Evolutionary conservation across 148 eudicot species (phyloP), one percentile per base, ranked within the genome.

Genomic region (Polygonum aviculare): DNA sequence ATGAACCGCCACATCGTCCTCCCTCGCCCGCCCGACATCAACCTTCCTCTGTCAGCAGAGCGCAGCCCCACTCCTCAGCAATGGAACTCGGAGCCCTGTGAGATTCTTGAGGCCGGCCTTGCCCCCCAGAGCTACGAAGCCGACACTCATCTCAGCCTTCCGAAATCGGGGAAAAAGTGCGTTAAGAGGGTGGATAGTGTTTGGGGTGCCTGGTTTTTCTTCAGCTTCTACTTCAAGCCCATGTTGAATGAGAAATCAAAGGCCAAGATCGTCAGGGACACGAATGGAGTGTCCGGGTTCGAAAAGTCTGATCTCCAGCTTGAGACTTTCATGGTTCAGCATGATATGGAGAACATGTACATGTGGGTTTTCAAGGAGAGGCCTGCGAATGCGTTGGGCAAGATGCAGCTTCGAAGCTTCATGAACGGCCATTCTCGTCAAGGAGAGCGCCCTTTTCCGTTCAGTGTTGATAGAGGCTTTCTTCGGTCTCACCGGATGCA

Each of bases 151-250:
- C 79, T 89, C 6, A 75, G 52, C 21, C 78, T 83, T 77, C 87
- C 94, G 2, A 92, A 92, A 83, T 79, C 73, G 2, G 93, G 87
- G 12, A 74, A 86, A 2, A 92, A 92, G 77, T 90, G 94, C 78
- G 90, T 86, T 6, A 92, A 90, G 80, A 70, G 94, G 76, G 74
- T 84, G 51, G 97, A 92, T 82, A 92, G 86, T 76, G 82, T 92
- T 18, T 92, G 97, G 97, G 97, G 94, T 2, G 97, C 97, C 78
- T 91, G 97, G 97, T 85, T 91, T 71, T 91, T 91, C 85, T 91
- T 91, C 83, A 91, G 90, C 78, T 91, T 86, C 81, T 91, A 91
- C 59, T 91, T 91, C 70, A 91, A 87, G 74, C 94, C 97, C 1
- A 86, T 83, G 36, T 79, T 92, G 78, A 88, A 87, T 70, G 94